phyloP scores from a whole-genome alignment of 2,329 filamentous ascomycete species.

The Ascomycota sp. region DNA sequence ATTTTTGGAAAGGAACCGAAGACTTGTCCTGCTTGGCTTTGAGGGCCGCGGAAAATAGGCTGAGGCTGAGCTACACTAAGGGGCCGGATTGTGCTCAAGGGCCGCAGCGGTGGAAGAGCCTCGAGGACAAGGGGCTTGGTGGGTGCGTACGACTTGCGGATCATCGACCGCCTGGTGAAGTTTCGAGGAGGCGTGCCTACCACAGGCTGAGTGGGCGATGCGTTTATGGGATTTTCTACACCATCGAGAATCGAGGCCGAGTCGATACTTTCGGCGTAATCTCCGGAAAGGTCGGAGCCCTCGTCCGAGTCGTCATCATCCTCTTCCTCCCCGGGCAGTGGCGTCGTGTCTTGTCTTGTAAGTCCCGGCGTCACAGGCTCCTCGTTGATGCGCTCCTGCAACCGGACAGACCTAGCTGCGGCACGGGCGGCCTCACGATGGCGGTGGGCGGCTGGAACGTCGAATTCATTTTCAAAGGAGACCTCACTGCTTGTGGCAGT shows the following conservation, averaged over 20 bases:
- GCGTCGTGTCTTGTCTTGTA: constrained; percentile 24
- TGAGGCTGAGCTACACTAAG: constrained; percentile 48
- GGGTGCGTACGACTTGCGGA: constrained; percentile 37
- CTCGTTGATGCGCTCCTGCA: constrained; percentile 18
- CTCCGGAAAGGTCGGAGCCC: constrained; percentile 40
- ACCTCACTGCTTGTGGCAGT: constrained; percentile 69
- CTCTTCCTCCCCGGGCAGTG: constrained; percentile 36
- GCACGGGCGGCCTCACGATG: constrained; percentile 40
- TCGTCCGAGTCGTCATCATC: constrained; percentile 36
- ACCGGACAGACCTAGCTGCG: constrained; percentile 21
- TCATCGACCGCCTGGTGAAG: constrained; percentile 40
- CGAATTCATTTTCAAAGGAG: constrained; percentile 64
- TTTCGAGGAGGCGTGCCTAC: constrained; percentile 44
- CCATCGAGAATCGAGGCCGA: constrained; percentile 51
- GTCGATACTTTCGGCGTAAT: constrained; percentile 47
- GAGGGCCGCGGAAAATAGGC: constrained; percentile 50
- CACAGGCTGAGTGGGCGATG: constrained; percentile 33
- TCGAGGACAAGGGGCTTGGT: constrained; percentile 36
- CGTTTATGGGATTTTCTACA: constrained; percentile 35
- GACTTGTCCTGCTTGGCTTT: constrained; percentile 51
- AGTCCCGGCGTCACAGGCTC: constrained; percentile 16
- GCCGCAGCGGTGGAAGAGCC: constrained; percentile 50
- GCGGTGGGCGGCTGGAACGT: constrained; percentile 42
- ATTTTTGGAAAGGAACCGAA: constrained; percentile 54
- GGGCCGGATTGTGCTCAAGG: constrained; percentile 40